Conservation (phyloP, 805 yeast genomes). For the Suhomyces vadensis region DNA sequence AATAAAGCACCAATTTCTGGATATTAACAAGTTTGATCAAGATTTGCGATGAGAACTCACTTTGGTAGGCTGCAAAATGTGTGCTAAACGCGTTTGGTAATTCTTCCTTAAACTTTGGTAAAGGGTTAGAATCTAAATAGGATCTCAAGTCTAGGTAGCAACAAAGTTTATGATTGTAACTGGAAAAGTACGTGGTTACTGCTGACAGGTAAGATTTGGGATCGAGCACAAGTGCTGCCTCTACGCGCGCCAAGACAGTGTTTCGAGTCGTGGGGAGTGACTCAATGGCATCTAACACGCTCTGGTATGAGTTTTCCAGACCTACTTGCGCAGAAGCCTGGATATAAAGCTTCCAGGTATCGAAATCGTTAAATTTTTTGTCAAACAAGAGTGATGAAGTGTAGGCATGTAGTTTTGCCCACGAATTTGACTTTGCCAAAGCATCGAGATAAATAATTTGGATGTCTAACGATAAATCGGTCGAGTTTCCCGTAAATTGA, state of each 20-base stretch:
- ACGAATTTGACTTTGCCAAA: conserved; percentile 42
- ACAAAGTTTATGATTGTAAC: conserved; percentile 1
- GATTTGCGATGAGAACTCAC: background rate
- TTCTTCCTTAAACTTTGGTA: background rate
- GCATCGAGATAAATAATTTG: conserved; percentile 53
- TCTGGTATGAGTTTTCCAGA: background rate
- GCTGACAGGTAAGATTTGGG: background rate
- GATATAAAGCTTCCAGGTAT: conserved; percentile 58
- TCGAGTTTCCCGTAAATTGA: conserved; percentile 33
- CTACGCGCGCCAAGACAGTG: conserved; percentile 1
- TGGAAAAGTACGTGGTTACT: background rate
- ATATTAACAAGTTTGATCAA: conserved; percentile 34
- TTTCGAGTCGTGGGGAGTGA: background rate
- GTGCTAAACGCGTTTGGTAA: background rate
- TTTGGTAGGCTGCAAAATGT: background rate
- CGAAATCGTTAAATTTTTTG: conserved; percentile 68
- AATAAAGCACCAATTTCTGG: conserved; percentile 49
- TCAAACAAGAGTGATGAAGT: conserved; percentile 45
- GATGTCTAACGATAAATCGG: conserved; percentile 59
- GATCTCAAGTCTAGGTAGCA: background rate
- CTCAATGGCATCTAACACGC: background rate
- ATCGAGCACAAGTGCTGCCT: background rate
- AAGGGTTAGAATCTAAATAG: background rate
- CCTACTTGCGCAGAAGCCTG: background rate
- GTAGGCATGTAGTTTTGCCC: conserved; percentile 44